Base-by-base conservation (phyloP, 257 asterid genomes). In the Solanum clarkiae region DNA sequence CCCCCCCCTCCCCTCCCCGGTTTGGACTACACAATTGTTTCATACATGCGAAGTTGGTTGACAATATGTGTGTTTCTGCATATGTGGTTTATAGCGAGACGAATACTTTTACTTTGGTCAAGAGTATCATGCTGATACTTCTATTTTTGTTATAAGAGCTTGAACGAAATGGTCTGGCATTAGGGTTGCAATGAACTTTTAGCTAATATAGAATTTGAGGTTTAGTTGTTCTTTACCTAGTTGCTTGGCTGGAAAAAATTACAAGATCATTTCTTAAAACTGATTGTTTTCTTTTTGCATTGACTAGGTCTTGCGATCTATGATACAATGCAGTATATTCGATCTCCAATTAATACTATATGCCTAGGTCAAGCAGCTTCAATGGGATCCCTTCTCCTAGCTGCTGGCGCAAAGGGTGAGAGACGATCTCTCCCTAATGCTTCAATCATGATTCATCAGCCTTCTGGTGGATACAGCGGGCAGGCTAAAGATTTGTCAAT, bases 281-380 rank as follows among this genome's bases (percentile, higher is more conserved):
- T 51, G 1, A 77, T 44, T 16, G 15, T 1, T 5, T 32, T 32
- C 32, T 24, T 75, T 71, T 60, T 5, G 6, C 26, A 18, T 24
- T 42, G 54, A 36, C 15, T 12, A 96, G 99, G 99, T 86, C 98
- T 96, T 91, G 99, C 99, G 24, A 96, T 96, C 75, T 96, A 94
- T 84, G 98, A 96, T 59, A 96, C 99, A 0, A 96, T 96, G 99
- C 98, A 93, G 92, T 94, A 94, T 77, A 96, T 96, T 66, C 90
- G 97, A 40, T 96, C 98, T 85, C 99, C 99, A 32, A 89, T 96
- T 87, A 92, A 94, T 80, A 96, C 99, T 7, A 91, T 90, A 77
- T 96, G 99, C 84, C 92, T 96, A 80, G 99, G 99, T 55, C 99
- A 94, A 88, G 99, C 99, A 85, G 98, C 99, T 86, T 94, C 99